phyloP scores from a whole-genome alignment of 2,329 filamentous ascomycete genomes.

The Lasiodiplodia sp. region DNA sequence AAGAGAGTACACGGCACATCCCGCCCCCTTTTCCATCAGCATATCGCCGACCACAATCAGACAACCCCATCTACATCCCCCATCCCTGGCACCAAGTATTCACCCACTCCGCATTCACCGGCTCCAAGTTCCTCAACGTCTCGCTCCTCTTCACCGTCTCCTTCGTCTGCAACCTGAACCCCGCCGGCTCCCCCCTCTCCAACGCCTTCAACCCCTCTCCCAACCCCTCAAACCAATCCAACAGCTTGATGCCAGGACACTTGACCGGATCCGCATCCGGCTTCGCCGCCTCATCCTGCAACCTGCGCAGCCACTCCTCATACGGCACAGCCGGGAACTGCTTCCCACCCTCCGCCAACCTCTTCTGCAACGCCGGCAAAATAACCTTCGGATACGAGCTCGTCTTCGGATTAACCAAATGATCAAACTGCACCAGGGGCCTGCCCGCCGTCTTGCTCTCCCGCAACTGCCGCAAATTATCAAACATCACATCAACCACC shows the following conservation, averaged over 20 bases:
- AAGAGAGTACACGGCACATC: too few relatives aligned
- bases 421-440: background rate
- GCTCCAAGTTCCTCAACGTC: constrained; percentile 7
- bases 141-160: constrained; percentile 11
- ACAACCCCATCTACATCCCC: background rate
- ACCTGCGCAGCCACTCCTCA: constrained; percentile 14
- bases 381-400: background rate
- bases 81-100: background rate
- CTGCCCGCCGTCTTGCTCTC: background rate
- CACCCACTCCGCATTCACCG: constrained; percentile 12
- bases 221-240: constrained; percentile 57
- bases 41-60: too few relatives aligned
- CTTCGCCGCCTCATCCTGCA: constrained; percentile 41
- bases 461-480: background rate
- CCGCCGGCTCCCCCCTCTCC: background rate
- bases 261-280: constrained; percentile 49
- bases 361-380: background rate
- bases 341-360: background rate
- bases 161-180: background rate
- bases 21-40: too few relatives aligned
- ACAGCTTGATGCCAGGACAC: constrained; percentile 62
- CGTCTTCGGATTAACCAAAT: background rate
- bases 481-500: background rate
- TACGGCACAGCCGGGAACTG: background rate
- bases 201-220: background rate